phyloP scores from a whole-genome alignment of 2,329 filamentous ascomycete genomes.

The Cryphonectria radicalis region DNA sequence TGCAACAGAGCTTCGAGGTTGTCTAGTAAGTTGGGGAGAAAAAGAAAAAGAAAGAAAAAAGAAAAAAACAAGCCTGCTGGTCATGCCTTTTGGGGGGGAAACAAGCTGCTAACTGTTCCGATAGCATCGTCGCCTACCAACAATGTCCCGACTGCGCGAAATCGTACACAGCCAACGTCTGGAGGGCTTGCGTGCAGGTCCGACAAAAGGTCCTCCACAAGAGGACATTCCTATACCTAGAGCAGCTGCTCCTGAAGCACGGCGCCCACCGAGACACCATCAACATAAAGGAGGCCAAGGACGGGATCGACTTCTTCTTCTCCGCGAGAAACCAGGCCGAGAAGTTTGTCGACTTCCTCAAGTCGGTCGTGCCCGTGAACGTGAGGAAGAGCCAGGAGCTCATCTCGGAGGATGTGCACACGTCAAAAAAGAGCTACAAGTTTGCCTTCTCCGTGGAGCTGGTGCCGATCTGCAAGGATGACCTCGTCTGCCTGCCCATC shows the following conservation, averaged over 20 bases:
- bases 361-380: slow-evolving; percentile 72
- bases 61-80: background rate
- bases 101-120: background rate
- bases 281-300: slow-evolving; percentile 96
- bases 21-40: slow-evolving; percentile 58
- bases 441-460: slow-evolving; percentile 89
- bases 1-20: slow-evolving; percentile 96
- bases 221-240: slow-evolving; percentile 72
- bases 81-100: too few species aligned
- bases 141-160: slow-evolving; percentile 96
- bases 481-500: slow-evolving; percentile 90
- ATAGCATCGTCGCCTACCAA: slow-evolving; percentile 76
- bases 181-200: slow-evolving; percentile 91
- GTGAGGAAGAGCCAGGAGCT: slow-evolving; percentile 60
- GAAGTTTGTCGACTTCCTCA: slow-evolving; percentile 76
- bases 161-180: slow-evolving; percentile 95
- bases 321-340: slow-evolving; percentile 87
- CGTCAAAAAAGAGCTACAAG: slow-evolving; percentile 89
- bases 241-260: slow-evolving; percentile 96
- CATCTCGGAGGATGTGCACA: slow-evolving; percentile 92
- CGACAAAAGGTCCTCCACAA: slow-evolving; percentile 97
- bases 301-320: slow-evolving; percentile 94
- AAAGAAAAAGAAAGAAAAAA: too few species aligned
- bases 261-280: slow-evolving; percentile 89
- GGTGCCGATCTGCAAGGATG: slow-evolving; percentile 95